A percentile compares a stretch with the other conserved stretches of the same genome.
phyloP scores from a whole-genome alignment of 2,329 filamentous ascomycete genomes.

The Botrytis fabae region DNA sequence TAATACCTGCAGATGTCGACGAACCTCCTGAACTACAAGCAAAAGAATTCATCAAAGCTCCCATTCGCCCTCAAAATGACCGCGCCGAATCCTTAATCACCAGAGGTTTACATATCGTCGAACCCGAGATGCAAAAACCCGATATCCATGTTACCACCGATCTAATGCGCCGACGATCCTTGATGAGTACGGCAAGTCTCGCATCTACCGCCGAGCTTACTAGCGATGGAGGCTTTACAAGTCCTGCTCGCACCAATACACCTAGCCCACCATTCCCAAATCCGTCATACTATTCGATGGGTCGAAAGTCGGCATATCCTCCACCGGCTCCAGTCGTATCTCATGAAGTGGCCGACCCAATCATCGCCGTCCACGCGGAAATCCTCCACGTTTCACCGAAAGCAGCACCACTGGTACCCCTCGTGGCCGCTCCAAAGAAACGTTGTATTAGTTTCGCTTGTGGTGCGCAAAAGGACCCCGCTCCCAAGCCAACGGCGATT shows the following conservation, averaged over 20 bases:
- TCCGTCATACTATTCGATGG: conserved; percentile 40
- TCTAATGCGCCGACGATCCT: conserved; percentile 48
- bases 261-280: conserved; percentile 82
- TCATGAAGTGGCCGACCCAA: conserved; percentile 21
- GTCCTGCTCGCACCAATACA: conserved; percentile 81
- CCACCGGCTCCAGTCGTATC: conserved; percentile 25
- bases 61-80: conserved; percentile 50
- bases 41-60: conserved; percentile 39
- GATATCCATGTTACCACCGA: conserved; percentile 46
- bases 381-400: conserved; percentile 41
- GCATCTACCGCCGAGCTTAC: conserved; percentile 84
- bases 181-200: conserved; percentile 76
- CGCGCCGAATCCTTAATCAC: conserved; percentile 83
- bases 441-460: conserved; percentile 93
- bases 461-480: conserved; percentile 55
- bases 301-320: conserved; percentile 28
- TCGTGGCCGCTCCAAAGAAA: conserved; percentile 71
- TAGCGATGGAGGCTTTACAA: conserved; percentile 91
- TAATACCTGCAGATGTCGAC: conserved; percentile 69
- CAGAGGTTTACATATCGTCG: conserved; percentile 71
- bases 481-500: conserved; percentile 43
- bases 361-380: conserved; percentile 25
- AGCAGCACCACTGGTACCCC: conserved; percentile 49
- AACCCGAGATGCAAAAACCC: conserved; percentile 50
- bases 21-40: conserved; percentile 72